Conservation (phyloP, 1,139 yeast species). For the Protomyces macrosporus region DNA sequence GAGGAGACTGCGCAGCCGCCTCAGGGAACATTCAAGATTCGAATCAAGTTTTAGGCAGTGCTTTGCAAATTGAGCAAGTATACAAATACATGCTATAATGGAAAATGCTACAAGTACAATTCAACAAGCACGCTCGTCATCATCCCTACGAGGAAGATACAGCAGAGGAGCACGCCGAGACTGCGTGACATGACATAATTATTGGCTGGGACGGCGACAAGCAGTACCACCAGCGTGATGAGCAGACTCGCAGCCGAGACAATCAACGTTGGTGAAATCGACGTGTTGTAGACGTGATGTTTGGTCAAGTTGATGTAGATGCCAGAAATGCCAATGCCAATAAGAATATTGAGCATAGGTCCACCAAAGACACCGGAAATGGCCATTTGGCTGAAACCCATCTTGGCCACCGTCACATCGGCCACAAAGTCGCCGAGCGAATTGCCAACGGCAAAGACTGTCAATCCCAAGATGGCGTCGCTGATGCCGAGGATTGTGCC, state of each 20-base stretch:
- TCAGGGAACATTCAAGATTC: background rate
- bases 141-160: slow-evolving; percentile 50
- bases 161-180: slow-evolving; percentile 53
- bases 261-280: slow-evolving; percentile 47
- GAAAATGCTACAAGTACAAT: background rate
- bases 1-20: background rate
- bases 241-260: slow-evolving; percentile 53
- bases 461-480: slow-evolving; percentile 75
- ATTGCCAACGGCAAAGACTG: slow-evolving; percentile 88
- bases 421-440: slow-evolving; percentile 86
- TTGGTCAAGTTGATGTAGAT: slow-evolving; percentile 36
- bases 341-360: slow-evolving; percentile 60
- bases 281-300: slow-evolving; percentile 39
- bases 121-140: slow-evolving; percentile 30
- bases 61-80: background rate
- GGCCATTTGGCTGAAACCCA: slow-evolving; percentile 91
- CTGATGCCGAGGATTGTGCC: slow-evolving; percentile 59
- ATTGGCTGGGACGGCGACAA: slow-evolving; percentile 55
- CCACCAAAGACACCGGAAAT: slow-evolving; percentile 94
- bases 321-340: slow-evolving; percentile 66
- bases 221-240: slow-evolving; percentile 50
- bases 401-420: slow-evolving; percentile 70
- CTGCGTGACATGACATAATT: slow-evolving; percentile 59
- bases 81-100: background rate
- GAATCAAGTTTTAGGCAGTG: background rate